These are phyloP conservation scores for Tulasnella sp. DNA, from an alignment of 768 basidiomycete genomes.

Conservation along the genomic window DNA sequence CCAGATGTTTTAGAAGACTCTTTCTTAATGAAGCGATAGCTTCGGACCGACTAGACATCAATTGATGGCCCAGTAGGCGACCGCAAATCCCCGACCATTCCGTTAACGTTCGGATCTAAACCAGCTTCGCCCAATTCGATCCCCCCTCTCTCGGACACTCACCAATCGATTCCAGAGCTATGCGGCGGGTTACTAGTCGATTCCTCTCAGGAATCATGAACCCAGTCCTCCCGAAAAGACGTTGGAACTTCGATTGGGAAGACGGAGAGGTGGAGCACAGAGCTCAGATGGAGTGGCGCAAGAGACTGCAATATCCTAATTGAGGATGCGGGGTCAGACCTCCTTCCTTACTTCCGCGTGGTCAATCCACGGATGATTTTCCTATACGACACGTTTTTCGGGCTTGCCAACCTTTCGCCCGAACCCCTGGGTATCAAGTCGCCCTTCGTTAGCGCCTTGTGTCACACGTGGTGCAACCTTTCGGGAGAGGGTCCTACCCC, in stretches of 20 bases:
- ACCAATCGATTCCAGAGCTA: background rate
- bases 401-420: too few relatives aligned
- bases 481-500: too few relatives aligned
- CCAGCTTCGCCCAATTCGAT: background rate
- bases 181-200: background rate
- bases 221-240: background rate
- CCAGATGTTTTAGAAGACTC: too few relatives aligned
- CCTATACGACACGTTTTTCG: too few relatives aligned
- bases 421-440: too few relatives aligned
- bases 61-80: background rate
- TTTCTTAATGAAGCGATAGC: background rate
- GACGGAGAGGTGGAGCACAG: background rate
- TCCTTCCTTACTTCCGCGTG: too few relatives aligned
- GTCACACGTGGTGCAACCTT: too few relatives aligned
- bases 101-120: background rate
- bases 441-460: too few relatives aligned
- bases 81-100: too few relatives aligned
- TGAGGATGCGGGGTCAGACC: too few relatives aligned
- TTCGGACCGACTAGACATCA: background rate
- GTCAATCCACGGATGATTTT: too few relatives aligned
- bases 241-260: background rate
- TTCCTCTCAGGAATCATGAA: background rate
- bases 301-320: background rate
- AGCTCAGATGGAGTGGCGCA: background rate
- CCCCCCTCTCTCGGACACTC: background rate